Conservation (phyloP, 2,329 filamentous ascomycete genomes). For the Aschersonia sp. region DNA sequence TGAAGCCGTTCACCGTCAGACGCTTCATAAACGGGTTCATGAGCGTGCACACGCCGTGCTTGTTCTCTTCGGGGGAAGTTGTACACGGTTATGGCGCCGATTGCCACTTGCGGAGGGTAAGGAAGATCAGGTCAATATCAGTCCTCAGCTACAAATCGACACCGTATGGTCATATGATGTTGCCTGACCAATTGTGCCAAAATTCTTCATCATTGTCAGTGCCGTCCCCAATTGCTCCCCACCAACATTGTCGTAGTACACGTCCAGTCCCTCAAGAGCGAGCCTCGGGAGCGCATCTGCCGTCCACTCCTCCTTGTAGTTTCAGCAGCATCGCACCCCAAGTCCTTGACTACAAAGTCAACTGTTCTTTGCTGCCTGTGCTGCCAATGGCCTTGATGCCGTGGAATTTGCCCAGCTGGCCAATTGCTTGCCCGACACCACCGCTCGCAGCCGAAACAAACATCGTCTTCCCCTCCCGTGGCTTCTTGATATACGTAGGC, state of each 20-base stretch:
- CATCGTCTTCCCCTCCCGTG: constrained; percentile 52
- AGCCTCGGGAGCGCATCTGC: constrained; percentile 50
- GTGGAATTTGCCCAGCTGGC: constrained; percentile 64
- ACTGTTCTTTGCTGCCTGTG: constrained; percentile 63
- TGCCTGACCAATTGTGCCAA: neutral
- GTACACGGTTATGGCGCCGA: neutral
- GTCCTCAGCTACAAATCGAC: neutral
- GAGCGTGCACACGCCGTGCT: neutral
- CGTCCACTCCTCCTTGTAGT: constrained; percentile 67
- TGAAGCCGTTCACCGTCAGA: neutral
- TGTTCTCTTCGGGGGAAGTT: neutral
- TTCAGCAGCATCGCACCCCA: constrained; percentile 47
- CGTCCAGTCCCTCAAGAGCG: constrained; percentile 60
- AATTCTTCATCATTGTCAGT: constrained; percentile 1
- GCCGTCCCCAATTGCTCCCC: constrained; percentile 17
- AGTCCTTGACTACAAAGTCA: constrained; percentile 35
- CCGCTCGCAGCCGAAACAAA: constrained; percentile 64
- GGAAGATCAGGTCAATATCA: neutral
- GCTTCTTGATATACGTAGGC: constrained; percentile 6
- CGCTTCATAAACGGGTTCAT: neutral
- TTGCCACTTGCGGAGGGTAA: neutral
- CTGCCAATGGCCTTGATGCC: constrained; percentile 61
- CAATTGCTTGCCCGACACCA: constrained; percentile 66
- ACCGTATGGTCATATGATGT: too few species aligned
- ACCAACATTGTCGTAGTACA: constrained; percentile 33